Percentiles rank a stretch among this genome's conserved stretches.
Evolutionary conservation across 805 yeast species (phyloP).

Genomic region (Myxozyma mucilagina): DNA sequence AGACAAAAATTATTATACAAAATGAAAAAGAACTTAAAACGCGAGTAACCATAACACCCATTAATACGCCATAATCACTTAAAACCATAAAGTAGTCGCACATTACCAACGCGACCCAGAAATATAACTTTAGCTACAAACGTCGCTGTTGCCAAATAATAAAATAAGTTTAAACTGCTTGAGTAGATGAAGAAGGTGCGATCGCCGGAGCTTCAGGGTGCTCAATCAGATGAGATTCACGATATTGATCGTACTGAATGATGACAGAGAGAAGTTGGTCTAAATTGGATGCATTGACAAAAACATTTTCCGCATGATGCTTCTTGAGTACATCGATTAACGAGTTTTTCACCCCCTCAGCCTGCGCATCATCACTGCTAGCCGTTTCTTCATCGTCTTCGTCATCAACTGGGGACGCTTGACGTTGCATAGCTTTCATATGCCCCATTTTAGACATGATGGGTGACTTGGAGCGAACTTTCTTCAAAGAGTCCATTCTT

Average conservation of each 20-base stretch:
- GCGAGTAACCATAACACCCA: no score
- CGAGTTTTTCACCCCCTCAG: conserved; percentile 9
- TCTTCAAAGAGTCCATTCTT: conserved; percentile 23
- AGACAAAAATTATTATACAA: no score
- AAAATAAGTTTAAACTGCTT: background rate
- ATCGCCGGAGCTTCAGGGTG: background rate
- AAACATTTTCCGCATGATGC: conserved; percentile 14
- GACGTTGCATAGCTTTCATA: background rate
- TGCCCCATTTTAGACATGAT: background rate
- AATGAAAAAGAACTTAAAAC: no score
- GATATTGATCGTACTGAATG: conserved; percentile 16
- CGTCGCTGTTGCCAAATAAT: no score
- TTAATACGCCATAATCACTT: no score
- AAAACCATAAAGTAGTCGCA: no score
- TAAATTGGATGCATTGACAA: conserved; percentile 15
- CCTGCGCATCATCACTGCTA: conserved; percentile 6
- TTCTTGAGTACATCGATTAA: background rate
- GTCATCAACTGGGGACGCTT: background rate
- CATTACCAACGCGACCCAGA: no score
- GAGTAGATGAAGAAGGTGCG: background rate
- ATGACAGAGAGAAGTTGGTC: conserved; percentile 23
- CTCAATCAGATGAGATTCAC: background rate
- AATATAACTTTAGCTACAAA: no score
- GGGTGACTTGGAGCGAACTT: conserved; percentile 6
- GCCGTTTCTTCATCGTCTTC: background rate